Evolutionary conservation across 441 rosid genomes (phyloP).

Genomic region (Jatropha podagrica): DNA sequence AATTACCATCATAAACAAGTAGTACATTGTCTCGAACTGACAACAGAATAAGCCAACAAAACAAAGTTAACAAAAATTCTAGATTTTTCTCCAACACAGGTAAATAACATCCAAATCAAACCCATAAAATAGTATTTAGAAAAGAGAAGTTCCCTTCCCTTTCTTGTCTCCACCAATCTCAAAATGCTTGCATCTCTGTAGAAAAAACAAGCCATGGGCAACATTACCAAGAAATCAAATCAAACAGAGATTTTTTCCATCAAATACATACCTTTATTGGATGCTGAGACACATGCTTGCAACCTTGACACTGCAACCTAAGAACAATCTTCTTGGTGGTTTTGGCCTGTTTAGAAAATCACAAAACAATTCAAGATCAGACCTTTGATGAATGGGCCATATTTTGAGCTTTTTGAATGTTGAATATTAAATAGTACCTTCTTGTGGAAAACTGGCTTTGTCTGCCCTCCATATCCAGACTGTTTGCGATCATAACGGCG

Average conservation of each 20-base stretch:
- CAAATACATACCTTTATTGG: conserved; percentile 41
- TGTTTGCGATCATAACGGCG: conserved; percentile 74
- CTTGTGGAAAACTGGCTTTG: conserved; percentile 56
- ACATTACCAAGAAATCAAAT: background rate
- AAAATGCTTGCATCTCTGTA: conserved; percentile 65
- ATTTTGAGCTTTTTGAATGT: too few species aligned
- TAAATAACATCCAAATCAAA: background rate
- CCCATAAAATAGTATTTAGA: conserved; percentile 29
- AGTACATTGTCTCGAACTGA: background rate
- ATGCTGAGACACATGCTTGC: conserved; percentile 67
- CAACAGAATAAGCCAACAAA: background rate
- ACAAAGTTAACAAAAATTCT: background rate
- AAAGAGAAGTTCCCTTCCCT: conserved; percentile 68
- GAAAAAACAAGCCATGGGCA: conserved; percentile 1
- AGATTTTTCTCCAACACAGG: background rate
- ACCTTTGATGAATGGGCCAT: too few species aligned
- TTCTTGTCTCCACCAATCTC: conserved; percentile 79
- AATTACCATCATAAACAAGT: background rate
- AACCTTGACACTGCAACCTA: conserved; percentile 66
- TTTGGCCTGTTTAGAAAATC: conserved; percentile 40
- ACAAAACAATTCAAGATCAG: background rate
- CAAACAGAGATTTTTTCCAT: background rate
- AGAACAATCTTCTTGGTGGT: conserved; percentile 70
- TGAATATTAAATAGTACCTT: background rate
- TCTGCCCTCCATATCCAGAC: conserved; percentile 70